These are phyloP conservation scores for Pilaira anomala DNA, from an alignment of 192 early-diverging fungal genomes.

Conservation along the genomic window DNA sequence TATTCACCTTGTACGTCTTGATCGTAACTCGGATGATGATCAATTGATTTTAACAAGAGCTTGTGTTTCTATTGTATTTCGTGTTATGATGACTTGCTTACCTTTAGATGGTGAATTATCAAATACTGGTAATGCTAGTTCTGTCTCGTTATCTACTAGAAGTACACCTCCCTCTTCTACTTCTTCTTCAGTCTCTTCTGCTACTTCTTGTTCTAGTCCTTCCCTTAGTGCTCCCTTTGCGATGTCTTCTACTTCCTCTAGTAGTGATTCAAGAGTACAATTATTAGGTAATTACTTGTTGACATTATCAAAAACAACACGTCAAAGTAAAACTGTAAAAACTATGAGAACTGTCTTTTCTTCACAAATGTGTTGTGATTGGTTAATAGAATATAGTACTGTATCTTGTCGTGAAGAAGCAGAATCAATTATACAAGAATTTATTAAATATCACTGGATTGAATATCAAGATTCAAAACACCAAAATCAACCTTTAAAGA, in stretches of 20 bases:
- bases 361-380: slow-evolving; percentile 38
- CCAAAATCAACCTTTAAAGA: not conserved
- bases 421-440: slow-evolving; percentile 38
- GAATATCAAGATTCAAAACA: slow-evolving; percentile 28
- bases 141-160: not conserved
- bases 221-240: slow-evolving; percentile 13
- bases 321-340: slow-evolving; percentile 6
- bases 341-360: slow-evolving; percentile 14
- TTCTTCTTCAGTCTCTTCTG: slow-evolving; percentile 6
- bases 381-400: slow-evolving; percentile 50
- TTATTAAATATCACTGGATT: slow-evolving; percentile 44
- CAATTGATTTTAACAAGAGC: slow-evolving; percentile 34
- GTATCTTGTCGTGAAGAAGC: slow-evolving; percentile 50
- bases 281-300: slow-evolving; percentile 5
- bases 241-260: slow-evolving; percentile 5
- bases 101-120: slow-evolving; percentile 32
- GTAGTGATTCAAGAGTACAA: slow-evolving; percentile 10
- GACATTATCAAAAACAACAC: not conserved
- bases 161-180: not conserved
- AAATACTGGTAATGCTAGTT: slow-evolving; percentile 1
- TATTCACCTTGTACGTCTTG: slow-evolving; percentile 37
- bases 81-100: slow-evolving; percentile 39
- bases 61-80: slow-evolving; percentile 40
- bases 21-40: slow-evolving; percentile 49
- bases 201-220: slow-evolving; percentile 11